Base-by-base conservation (phyloP, 2,329 filamentous ascomycete genomes). In the Allantophomopsis lycopodina region DNA sequence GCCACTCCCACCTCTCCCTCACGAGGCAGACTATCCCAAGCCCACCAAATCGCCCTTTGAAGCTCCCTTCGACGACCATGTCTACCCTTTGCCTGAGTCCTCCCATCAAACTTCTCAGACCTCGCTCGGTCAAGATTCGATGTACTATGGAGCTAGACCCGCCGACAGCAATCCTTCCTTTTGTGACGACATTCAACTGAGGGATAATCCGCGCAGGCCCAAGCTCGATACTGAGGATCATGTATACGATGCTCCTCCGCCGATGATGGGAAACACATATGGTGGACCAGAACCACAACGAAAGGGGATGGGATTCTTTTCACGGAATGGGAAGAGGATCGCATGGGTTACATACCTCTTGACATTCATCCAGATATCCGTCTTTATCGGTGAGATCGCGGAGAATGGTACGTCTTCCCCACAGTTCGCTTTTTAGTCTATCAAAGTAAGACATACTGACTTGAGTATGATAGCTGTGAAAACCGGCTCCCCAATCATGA, bases 381-480 rank as follows among this genome's bases (percentile, higher is more conserved):
- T 96, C 20, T 98, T 98, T 55, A 83, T 96, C 47, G 86, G 71
- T 39, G 86, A 96, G 62, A 65, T 98, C 45, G 79, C 83, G 36
- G 84, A 80, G 55, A 93, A 88, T 60, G 80, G 84, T 86, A 69
- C 52, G 74, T 59, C 44, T 16, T 41, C 2, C 28, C 7, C 8
- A 16, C 6, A 15, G 23, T 12, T 28, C 10, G 23, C 7, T 4
- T 28, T 28, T 8, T 28, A 28, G 7, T 28, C 23, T 28, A 28
- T 12, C 23, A 28, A 28, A 28, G 23, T 28, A 28, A 28, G 23
- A 28, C 39, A 35, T 40, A 37, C 43, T 50, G 41, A 48, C 36
- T n/a, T 30, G 13, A 28, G 8, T 28, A 28, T 37, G 17, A 7
- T 11, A 87, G 83, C 70, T 39, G 69, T 81, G 49, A 63, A 88